Conservation (phyloP, 805 yeast genomes). For the Candida tammaniensis region DNA sequence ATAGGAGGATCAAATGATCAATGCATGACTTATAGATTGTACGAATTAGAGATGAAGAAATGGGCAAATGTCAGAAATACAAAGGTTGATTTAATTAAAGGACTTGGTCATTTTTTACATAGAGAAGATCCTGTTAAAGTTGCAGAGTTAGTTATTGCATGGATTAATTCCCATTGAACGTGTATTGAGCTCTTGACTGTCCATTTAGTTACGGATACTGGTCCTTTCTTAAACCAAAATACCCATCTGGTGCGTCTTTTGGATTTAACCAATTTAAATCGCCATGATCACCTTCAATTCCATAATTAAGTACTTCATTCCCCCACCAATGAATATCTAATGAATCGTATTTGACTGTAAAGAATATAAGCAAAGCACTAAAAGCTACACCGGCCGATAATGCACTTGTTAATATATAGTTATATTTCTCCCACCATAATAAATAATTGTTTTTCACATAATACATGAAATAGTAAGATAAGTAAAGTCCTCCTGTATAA, state of each 20-base stretch:
- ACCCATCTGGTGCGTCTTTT: conserved; percentile 29
- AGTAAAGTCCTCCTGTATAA: conserved; percentile 58
- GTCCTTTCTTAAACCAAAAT: conserved; percentile 28
- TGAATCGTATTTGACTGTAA: conserved; percentile 46
- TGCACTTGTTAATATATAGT: conserved; percentile 59
- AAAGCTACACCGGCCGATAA: conserved; percentile 63
- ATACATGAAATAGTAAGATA: conserved; percentile 58
- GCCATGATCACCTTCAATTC: conserved; percentile 33
- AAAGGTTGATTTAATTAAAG: conserved; percentile 8
- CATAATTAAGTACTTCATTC: conserved; percentile 31
- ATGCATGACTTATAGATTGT: conserved; percentile 32
- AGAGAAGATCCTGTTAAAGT: conserved; percentile 34
- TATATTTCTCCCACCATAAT: conserved; percentile 72
- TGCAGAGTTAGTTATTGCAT: conserved; percentile 22
- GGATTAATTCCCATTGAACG: conserved; percentile 22
- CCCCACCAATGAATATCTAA: conserved; percentile 65
- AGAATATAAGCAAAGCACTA: conserved; percentile 57
- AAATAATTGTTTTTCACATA: conserved; percentile 47
- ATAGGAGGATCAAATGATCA: conserved; percentile 39
- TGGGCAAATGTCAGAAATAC: conserved; percentile 17
- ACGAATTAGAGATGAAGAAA: conserved; percentile 21
- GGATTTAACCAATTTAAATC: conserved; percentile 28
- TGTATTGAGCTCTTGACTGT: neutral
- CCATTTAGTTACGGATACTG: conserved; percentile 22
- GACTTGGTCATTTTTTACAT: conserved; percentile 39